Evolutionary conservation across 352 stramenopile species (phyloP).

Genomic region (Pythium chondricola): DNA sequence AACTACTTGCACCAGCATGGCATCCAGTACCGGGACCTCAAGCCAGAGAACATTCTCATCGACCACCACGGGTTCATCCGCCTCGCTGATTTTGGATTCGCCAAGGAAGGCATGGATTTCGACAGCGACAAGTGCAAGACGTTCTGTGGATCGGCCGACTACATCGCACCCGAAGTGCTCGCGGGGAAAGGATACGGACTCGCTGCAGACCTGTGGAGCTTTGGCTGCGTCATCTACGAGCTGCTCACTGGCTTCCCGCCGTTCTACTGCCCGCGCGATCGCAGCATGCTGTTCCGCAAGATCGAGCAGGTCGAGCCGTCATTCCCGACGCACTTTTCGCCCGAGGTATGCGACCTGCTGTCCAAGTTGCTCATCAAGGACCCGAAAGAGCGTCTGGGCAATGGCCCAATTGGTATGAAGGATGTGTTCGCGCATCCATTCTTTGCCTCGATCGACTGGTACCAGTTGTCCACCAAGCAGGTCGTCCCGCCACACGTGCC

Average conservation of each 20-base stretch:
- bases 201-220: constrained; percentile 80
- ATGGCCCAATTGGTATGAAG: constrained; percentile 49
- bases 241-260: constrained; percentile 79
- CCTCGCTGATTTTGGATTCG: constrained; percentile 82
- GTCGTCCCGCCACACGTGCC: constrained; percentile 56
- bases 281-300: constrained; percentile 95
- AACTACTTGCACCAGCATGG: constrained; percentile 75
- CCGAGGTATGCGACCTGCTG: constrained; percentile 52
- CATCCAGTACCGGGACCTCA: constrained; percentile 88
- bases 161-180: constrained; percentile 81
- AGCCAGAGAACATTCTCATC: constrained; percentile 89
- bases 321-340: constrained; percentile 90
- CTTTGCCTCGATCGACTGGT: constrained; percentile 69
- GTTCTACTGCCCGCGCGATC: constrained; percentile 90
- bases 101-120: constrained; percentile 40
- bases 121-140: constrained; percentile 64
- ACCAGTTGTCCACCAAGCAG: constrained; percentile 67
- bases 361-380: constrained; percentile 59
- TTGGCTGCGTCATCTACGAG: constrained; percentile 87
- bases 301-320: constrained; percentile 89
- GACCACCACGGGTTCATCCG: constrained; percentile 87
- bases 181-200: constrained; percentile 67
- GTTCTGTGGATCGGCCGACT: constrained; percentile 81
- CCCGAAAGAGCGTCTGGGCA: constrained; percentile 43
- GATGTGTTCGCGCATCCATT: constrained; percentile 74